These are phyloP conservation scores for Gleditsia sinensis DNA, from an alignment of 306 rosid species.

Conservation along the genomic window DNA sequence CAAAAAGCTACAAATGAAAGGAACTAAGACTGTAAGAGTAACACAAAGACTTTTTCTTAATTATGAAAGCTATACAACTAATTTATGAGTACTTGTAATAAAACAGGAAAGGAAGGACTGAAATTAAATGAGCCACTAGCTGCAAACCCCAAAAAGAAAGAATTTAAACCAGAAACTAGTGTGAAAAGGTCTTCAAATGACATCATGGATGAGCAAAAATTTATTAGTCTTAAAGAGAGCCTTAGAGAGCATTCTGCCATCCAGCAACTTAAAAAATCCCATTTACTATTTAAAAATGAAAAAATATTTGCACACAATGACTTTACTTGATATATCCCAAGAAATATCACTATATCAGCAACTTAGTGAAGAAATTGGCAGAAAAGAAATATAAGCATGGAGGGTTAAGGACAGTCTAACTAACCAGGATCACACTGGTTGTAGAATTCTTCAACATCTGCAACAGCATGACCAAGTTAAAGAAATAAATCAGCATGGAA, in stretches of 20 bases:
- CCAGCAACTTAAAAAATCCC: neutral
- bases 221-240: neutral
- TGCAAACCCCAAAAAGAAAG: neutral
- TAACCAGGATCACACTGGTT: slow-evolving; percentile 88
- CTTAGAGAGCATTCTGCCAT: neutral
- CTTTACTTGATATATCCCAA: neutral
- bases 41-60: neutral
- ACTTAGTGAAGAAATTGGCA: neutral
- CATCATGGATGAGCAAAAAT: slow-evolving; percentile 24
- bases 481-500: slow-evolving; percentile 15
- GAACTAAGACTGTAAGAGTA: neutral
- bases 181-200: neutral
- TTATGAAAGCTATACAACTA: neutral
- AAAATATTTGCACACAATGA: neutral
- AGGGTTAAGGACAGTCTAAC: neutral
- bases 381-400: neutral
- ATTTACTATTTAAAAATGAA: neutral
- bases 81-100: neutral
- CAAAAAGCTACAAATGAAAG: slow-evolving; percentile 22
- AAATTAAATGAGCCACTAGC: neutral
- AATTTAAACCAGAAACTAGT: slow-evolving; percentile 9
- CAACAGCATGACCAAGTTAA: slow-evolving; percentile 23
- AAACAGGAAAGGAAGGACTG: neutral
- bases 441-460: slow-evolving; percentile 82
- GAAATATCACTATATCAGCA: neutral